Evolutionary conservation across 495 filamentous ascomycete species (phyloP).

Genomic region (Aeminium ludgeri): DNA sequence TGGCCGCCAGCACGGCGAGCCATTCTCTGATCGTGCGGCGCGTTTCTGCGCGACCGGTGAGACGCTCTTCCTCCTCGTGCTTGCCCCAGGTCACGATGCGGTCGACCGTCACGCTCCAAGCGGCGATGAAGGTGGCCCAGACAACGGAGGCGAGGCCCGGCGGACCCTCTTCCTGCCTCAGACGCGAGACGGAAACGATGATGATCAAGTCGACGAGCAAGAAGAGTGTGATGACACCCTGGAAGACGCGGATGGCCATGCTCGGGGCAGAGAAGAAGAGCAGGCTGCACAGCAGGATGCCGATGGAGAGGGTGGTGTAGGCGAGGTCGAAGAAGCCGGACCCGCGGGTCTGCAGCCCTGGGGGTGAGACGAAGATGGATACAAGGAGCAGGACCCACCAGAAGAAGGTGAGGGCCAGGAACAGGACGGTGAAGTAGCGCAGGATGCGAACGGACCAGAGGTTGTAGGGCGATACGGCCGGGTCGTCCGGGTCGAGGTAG

Average conservation of each 20-base stretch:
- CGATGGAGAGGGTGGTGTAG: constrained; percentile 54
- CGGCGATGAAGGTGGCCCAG: constrained; percentile 50
- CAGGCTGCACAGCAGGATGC: constrained; percentile 57
- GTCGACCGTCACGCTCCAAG: constrained; percentile 46
- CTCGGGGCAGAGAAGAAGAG: constrained; percentile 78
- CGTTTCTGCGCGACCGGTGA: constrained; percentile 80
- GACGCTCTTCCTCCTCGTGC: constrained; percentile 71
- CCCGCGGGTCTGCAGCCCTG: constrained; percentile 66
- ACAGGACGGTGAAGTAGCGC: constrained; percentile 53
- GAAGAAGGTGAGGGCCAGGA: constrained; percentile 55
- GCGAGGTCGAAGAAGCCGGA: constrained; percentile 59
- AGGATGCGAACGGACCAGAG: constrained; percentile 72
- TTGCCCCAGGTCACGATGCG: constrained; percentile 82
- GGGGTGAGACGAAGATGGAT: constrained; percentile 73
- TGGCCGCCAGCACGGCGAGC: constrained; percentile 63
- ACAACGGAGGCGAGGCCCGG: constrained; percentile 70
- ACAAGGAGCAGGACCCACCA: constrained; percentile 87
- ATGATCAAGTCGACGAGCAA: constrained; percentile 64
- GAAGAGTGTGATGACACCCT: constrained; percentile 47
- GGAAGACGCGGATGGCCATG: constrained; percentile 52
- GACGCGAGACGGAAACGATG: constrained; percentile 50
- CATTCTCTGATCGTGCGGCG: constrained; percentile 69
- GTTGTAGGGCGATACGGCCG: constrained; percentile 91
- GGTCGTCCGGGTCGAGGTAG: constrained; percentile 83
- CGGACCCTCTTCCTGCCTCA: constrained; percentile 75